A percentile compares a stretch with the other conserved stretches of the same genome.
Evolutionary conservation across 371 early-diverging fungal genomes (phyloP).

Genomic region (Cokeromyces recurvatus): DNA sequence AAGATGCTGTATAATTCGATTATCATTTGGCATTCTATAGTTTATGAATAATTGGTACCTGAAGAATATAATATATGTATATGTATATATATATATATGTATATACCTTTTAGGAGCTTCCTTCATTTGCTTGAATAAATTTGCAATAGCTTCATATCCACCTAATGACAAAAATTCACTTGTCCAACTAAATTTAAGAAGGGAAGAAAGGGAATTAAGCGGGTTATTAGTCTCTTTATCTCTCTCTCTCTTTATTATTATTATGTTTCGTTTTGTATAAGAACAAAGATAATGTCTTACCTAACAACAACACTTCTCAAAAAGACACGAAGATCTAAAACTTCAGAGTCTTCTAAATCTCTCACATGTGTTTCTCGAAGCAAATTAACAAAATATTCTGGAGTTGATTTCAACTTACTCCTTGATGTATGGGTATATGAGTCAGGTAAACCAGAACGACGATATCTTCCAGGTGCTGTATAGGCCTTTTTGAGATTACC

Average conservation of each 20-base stretch:
- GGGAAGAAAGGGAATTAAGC: background rate
- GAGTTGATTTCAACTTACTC: constrained; percentile 28
- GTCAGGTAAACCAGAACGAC: constrained; percentile 11
- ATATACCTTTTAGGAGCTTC: constrained; percentile 32
- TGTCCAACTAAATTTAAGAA: constrained; percentile 32
- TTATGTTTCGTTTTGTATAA: background rate
- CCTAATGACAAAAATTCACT: constrained; percentile 40
- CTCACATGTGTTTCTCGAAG: constrained; percentile 27
- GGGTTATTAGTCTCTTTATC: too few species aligned
- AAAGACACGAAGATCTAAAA: constrained; percentile 37
- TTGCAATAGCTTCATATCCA: constrained; percentile 38
- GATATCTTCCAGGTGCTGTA: constrained; percentile 17
- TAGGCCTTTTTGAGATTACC: too few species aligned
- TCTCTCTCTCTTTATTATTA: too few species aligned
- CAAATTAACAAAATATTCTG: constrained; percentile 32
- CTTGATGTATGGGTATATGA: constrained; percentile 7
- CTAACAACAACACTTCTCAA: constrained; percentile 40
- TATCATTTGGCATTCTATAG: constrained; percentile 26
- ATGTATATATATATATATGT: background rate
- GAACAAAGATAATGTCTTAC: constrained; percentile 1
- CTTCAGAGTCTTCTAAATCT: constrained; percentile 32
- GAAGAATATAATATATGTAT: background rate
- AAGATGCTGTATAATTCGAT: constrained; percentile 36
- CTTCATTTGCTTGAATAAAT: constrained; percentile 39
- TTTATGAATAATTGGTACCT: too few species aligned